Evolutionary conservation across 495 filamentous ascomycete genomes (phyloP).

Genomic region (Neurospora intermedia): DNA sequence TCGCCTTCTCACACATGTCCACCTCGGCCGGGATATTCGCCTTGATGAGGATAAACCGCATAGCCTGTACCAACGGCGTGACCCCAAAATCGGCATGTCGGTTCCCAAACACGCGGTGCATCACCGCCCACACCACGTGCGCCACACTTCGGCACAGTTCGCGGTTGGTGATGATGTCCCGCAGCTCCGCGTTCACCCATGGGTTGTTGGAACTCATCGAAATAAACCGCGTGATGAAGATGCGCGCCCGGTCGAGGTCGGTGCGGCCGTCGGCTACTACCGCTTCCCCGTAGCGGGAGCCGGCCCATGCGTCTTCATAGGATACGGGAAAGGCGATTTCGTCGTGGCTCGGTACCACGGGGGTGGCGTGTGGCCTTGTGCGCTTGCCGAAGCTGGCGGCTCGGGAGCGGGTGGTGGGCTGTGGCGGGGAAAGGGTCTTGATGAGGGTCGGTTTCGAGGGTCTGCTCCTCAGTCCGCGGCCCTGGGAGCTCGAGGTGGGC

Average conservation of each 20-base stretch:
- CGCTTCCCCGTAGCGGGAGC: conserved; percentile 3
- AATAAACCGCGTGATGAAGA: conserved; percentile 22
- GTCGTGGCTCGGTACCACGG: background rate
- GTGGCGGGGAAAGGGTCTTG: background rate
- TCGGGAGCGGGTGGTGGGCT: background rate
- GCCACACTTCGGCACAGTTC: conserved; percentile 10
- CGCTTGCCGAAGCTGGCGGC: background rate
- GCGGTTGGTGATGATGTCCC: conserved; percentile 15
- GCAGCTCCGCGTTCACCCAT: conserved; percentile 9
- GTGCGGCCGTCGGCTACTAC: conserved; percentile 1
- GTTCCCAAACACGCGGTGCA: conserved; percentile 18
- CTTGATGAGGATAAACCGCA: conserved; percentile 29
- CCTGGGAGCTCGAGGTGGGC: background rate
- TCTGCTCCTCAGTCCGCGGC: background rate
- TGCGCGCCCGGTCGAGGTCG: conserved; percentile 22
- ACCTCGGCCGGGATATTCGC: conserved; percentile 14
- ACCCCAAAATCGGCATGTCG: conserved; percentile 21
- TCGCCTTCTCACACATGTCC: conserved; percentile 7
- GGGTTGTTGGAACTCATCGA: conserved; percentile 18
- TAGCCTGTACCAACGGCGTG: conserved; percentile 24
- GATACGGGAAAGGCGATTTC: conserved; percentile 20
- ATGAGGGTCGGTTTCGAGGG: background rate
- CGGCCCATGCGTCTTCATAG: conserved; percentile 24
- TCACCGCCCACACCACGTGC: conserved; percentile 18
- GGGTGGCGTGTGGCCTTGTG: background rate